Percentiles rank a stretch among this genome's conserved stretches.
Conservation (phyloP, 257 asterid species). For the Solanum paucissectum region DNA sequence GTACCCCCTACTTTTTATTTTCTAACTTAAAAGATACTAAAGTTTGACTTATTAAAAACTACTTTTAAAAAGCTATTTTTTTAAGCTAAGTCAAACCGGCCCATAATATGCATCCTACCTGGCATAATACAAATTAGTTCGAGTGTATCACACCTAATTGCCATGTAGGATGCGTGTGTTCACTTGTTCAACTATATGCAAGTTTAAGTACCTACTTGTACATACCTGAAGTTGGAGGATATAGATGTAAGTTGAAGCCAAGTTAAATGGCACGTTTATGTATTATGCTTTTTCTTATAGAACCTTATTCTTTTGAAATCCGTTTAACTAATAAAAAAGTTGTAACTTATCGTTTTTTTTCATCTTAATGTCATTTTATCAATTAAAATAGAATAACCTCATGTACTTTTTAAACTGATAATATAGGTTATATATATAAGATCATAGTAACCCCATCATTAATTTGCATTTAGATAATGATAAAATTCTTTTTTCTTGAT, state of each 20-base stretch:
- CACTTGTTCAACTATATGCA: neutral
- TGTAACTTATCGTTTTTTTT: neutral
- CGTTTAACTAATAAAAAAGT: no score
- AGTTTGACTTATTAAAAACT: no score
- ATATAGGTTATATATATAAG: neutral
- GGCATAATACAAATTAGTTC: neutral
- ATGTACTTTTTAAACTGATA: no score
- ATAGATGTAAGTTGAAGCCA: neutral
- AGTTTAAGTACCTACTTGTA: neutral
- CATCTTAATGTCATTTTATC: neutral
- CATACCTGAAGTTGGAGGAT: neutral
- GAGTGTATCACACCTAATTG: neutral
- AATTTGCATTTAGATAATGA: neutral
- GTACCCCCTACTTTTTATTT: no score
- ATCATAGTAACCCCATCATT: neutral
- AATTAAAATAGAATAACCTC: neutral
- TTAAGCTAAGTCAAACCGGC: no score
- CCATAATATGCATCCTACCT: neutral
- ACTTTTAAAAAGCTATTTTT: no score
- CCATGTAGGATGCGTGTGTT: neutral
- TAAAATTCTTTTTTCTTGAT: neutral
- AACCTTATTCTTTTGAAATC: neutral
- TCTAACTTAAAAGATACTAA: no score
- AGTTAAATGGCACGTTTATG: neutral
- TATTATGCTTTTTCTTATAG: neutral